Base-by-base conservation (phyloP, 1,284 basidiomycete species). In the Ustilago hordei region DNA sequence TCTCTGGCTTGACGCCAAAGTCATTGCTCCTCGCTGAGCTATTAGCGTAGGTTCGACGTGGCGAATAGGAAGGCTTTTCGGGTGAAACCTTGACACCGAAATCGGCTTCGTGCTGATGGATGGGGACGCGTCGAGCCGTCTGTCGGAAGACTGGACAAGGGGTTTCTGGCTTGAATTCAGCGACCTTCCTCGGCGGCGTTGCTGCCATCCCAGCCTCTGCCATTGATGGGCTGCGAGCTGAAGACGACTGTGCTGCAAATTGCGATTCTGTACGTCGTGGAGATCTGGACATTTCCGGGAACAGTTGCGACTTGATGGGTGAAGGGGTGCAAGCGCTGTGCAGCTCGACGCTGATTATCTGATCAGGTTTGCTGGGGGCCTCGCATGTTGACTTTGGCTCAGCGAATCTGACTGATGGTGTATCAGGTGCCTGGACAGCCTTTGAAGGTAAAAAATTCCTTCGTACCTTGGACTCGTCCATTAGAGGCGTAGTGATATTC, bases 71-170 rank as follows among this genome's bases (percentile, higher is more conserved):
- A n/a, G 59, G 64, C 34, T 62, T 71, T 17, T 68, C 69, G 4
- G 74, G 74, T 6, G 74, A 76, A 5, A 76, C 52, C 19, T 69
- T 76, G 55, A 76, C 74, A n/a, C 74, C 74, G 41, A 76, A 76
- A 8, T 76, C 74, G 31, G 69, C 74, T 43, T 76, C 74, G 50
- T 76, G 74, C 74, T 76, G 74, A 23, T 72, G 62, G 11, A 76
- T 60, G 4, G 74, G 74, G 3, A 76, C 74, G 12, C 74, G 74
- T n/a, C 69, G 58, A 35, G 74, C 74, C 2, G 74, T 76, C 39
- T 76, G 74, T 23, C 74, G 54, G 65, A 76, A 76, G 57, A 65
- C 36, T 17, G 65, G 74, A 43, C 62, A 65, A 2, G 74, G 74
- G n/a, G 74, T 65, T 13, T 60, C 70, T 9, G 48, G 35, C 11